phyloP scores from a whole-genome alignment of 805 yeast species.

The Saturnispora zaruensis region DNA sequence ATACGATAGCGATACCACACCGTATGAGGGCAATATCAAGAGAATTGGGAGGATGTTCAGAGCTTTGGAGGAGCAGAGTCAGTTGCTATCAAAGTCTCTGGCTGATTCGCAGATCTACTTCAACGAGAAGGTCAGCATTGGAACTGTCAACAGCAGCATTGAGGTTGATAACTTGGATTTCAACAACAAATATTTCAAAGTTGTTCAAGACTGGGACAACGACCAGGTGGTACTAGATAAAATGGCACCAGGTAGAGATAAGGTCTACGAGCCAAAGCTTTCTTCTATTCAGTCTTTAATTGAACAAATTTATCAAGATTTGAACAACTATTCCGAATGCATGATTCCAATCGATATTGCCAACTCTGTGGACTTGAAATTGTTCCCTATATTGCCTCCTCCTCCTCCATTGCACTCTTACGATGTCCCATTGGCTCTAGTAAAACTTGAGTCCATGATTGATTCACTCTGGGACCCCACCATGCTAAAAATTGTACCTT shows the following conservation, averaged over 20 bases:
- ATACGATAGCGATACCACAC: slow-evolving; percentile 69
- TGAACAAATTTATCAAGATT: slow-evolving; percentile 87
- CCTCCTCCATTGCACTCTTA: slow-evolving; percentile 68
- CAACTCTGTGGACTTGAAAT: slow-evolving; percentile 83
- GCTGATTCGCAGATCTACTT: slow-evolving; percentile 37
- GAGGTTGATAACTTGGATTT: slow-evolving; percentile 8
- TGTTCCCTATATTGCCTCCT: slow-evolving; percentile 82
- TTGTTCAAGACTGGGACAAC: slow-evolving; percentile 25
- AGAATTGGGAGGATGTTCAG: slow-evolving; percentile 83
- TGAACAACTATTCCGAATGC: slow-evolving; percentile 93
- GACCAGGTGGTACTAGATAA: slow-evolving; percentile 20
- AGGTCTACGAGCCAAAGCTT: slow-evolving; percentile 23
- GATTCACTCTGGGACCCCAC: slow-evolving; percentile 98
- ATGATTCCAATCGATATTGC: slow-evolving; percentile 86
- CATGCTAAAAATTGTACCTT: slow-evolving; percentile 78
- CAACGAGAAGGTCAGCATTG: slow-evolving; percentile 17
- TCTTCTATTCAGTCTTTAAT: slow-evolving; percentile 64
- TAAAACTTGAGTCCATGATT: slow-evolving; percentile 58
- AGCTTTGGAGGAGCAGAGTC: slow-evolving; percentile 84
- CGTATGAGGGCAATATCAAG: slow-evolving; percentile 78
- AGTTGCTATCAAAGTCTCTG: slow-evolving; percentile 52
- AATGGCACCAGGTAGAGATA: slow-evolving; percentile 15
- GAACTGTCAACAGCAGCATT: background rate
- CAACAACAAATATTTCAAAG: slow-evolving; percentile 24
- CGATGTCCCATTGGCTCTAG: slow-evolving; percentile 91